Conservation (phyloP, 768 basidiomycete genomes). For the Phanerochaete carnosa region DNA sequence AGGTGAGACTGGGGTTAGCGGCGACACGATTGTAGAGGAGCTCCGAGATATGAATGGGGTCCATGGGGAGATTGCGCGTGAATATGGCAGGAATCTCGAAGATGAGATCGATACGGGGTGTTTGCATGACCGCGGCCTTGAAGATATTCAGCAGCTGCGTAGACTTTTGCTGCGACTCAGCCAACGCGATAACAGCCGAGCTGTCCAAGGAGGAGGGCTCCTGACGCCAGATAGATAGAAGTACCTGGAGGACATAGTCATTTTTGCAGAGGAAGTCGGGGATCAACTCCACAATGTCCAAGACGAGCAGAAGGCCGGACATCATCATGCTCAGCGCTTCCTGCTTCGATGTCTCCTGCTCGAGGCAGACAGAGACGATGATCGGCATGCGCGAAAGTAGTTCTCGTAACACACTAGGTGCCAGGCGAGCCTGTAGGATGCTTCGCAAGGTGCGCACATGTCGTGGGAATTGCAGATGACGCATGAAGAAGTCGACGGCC, state of each 20-base stretch:
- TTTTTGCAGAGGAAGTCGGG: conserved; percentile 73
- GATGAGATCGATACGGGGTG: conserved; percentile 81
- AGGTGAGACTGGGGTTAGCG: conserved; percentile 59
- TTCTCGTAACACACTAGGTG: conserved; percentile 71
- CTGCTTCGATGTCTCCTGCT: conserved; percentile 30
- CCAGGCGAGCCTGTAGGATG: conserved; percentile 75
- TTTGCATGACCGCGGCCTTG: conserved; percentile 61
- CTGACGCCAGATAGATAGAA: conserved; percentile 70
- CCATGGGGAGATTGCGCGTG: conserved; percentile 76
- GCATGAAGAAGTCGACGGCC: conserved; percentile 81
- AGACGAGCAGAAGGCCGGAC: conserved; percentile 72
- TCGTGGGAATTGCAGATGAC: conserved; percentile 71
- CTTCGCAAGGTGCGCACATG: conserved; percentile 83
- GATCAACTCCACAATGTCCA: conserved; percentile 67
- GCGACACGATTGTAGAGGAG: conserved; percentile 90
- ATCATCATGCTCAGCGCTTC: conserved; percentile 47
- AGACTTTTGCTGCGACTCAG: conserved; percentile 57
- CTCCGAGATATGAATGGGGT: conserved; percentile 70
- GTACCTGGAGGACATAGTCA: conserved; percentile 60
- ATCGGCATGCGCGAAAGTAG: conserved; percentile 54
- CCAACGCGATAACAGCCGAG: conserved; percentile 37
- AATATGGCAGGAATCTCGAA: conserved; percentile 86
- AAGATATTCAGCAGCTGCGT: conserved; percentile 75
- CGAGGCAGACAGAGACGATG: conserved; percentile 51
- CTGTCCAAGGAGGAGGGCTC: conserved; percentile 33